Conservation (phyloP, 73 alveolate genomes). For the Symbiodinium pilosum region DNA sequence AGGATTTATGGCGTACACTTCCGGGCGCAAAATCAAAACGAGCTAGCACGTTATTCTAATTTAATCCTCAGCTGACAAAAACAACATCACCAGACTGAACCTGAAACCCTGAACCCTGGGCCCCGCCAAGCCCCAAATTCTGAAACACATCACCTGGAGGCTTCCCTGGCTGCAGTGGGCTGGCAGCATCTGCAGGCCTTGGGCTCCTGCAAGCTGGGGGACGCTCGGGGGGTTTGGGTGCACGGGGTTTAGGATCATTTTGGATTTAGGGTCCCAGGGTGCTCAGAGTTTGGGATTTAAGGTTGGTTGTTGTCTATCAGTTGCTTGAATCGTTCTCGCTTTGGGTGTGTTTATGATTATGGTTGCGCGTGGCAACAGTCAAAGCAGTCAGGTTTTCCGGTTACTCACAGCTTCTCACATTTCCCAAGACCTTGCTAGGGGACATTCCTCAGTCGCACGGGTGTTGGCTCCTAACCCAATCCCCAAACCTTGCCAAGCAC, state of each 20-base stretch:
- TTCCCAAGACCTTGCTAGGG: too few species aligned
- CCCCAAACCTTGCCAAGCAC: neutral
- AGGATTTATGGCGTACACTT: too few species aligned
- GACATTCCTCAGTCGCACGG: too few species aligned
- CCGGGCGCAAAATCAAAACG: too few species aligned
- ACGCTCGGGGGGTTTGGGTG: neutral
- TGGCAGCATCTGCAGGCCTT: neutral
- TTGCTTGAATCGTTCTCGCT: too few species aligned
- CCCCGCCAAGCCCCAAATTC: neutral
- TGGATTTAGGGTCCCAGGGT: neutral
- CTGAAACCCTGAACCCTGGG: neutral
- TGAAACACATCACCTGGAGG: neutral
- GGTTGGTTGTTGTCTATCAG: too few species aligned
- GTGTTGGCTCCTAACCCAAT: neutral
- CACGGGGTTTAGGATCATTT: neutral
- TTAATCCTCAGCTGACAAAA: neutral
- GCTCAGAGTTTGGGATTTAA: too few species aligned
- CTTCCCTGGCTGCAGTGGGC: neutral
- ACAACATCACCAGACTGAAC: neutral
- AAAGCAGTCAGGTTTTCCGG: too few species aligned
- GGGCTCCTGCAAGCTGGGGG: neutral
- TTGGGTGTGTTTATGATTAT: too few species aligned
- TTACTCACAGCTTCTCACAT: too few species aligned
- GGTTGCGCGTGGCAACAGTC: neutral
- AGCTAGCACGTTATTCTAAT: too few species aligned